Evolutionary conservation across 2,329 filamentous ascomycete genomes (phyloP).

Genomic region (Colletotrichum camelliae): DNA sequence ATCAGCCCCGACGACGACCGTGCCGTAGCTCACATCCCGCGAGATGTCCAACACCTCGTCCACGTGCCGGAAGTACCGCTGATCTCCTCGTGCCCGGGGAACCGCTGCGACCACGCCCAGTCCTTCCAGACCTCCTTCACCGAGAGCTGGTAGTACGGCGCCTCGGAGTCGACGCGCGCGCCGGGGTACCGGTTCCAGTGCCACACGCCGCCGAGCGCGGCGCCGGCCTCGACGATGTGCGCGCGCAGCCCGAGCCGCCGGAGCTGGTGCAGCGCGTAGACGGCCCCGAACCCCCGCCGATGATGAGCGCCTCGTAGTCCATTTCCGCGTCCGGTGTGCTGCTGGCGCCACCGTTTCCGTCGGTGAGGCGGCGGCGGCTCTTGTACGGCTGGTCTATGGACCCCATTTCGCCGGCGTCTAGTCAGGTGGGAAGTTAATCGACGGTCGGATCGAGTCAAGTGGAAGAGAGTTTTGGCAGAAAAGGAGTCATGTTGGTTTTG

Average conservation of each 20-base stretch:
- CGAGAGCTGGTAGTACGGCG: slow-evolving; percentile 39
- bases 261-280: slow-evolving; percentile 37
- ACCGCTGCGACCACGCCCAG: slow-evolving; percentile 49
- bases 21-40: slow-evolving; percentile 49
- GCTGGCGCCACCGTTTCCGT: background rate
- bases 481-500: background rate
- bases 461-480: background rate
- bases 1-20: slow-evolving; percentile 42
- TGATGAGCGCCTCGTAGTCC: slow-evolving; percentile 26
- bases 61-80: slow-evolving; percentile 51
- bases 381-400: background rate
- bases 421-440: background rate
- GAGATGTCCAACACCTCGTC: slow-evolving; percentile 47
- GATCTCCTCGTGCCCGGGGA: slow-evolving; percentile 44
- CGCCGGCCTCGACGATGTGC: slow-evolving; percentile 42
- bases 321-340: background rate
- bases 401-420: background rate
- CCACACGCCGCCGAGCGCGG: slow-evolving; percentile 47
- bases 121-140: slow-evolving; percentile 43
- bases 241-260: slow-evolving; percentile 38
- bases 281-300: slow-evolving; percentile 31
- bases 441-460: background rate
- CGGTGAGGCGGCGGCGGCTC: background rate
- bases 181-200: slow-evolving; percentile 50
- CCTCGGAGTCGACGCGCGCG: slow-evolving; percentile 42